Conservation (phyloP, 805 yeast species). For the Sporopachydermia quercuum region DNA sequence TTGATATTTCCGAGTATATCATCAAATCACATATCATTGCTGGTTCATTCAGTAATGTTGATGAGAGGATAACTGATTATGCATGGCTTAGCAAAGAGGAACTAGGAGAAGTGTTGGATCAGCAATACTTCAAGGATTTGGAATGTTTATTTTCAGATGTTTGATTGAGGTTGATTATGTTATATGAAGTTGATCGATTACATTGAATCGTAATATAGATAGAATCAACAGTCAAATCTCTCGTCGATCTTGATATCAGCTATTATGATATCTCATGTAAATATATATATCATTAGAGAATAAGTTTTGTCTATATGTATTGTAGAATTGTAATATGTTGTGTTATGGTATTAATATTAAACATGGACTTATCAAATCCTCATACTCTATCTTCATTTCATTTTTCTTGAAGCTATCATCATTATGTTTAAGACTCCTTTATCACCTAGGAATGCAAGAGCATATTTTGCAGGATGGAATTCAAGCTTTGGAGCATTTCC, state of each 20-base stretch:
- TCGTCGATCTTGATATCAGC: too few species aligned
- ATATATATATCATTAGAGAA: too few species aligned
- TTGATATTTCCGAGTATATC: slow-evolving; percentile 41
- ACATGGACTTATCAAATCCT: too few species aligned
- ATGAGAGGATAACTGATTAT: slow-evolving; percentile 29
- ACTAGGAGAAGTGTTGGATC: slow-evolving; percentile 35
- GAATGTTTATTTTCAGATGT: slow-evolving; percentile 23
- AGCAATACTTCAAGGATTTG: slow-evolving; percentile 41
- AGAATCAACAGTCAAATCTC: too few species aligned
- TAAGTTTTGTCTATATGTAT: too few species aligned
- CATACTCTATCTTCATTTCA: too few species aligned
- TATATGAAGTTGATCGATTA: too few species aligned
- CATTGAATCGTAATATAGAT: too few species aligned
- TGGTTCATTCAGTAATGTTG: slow-evolving; percentile 46
- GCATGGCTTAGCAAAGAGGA: slow-evolving; percentile 85
- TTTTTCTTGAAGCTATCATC: neutral
- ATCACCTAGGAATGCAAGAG: slow-evolving; percentile 17
- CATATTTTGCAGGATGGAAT: slow-evolving; percentile 19
- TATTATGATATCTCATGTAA: too few species aligned
- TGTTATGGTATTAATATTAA: too few species aligned
- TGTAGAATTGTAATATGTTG: too few species aligned
- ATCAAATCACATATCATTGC: slow-evolving; percentile 81
- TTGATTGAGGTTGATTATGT: slow-evolving; percentile 9
- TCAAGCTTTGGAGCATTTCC: slow-evolving; percentile 15
- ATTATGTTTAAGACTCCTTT: slow-evolving; percentile 1